Percentiles rank a stretch among this genome's conserved stretches.
Evolutionary conservation across 2,329 filamentous ascomycete genomes (phyloP).

Genomic region (Arthrobotrys megalospora): DNA sequence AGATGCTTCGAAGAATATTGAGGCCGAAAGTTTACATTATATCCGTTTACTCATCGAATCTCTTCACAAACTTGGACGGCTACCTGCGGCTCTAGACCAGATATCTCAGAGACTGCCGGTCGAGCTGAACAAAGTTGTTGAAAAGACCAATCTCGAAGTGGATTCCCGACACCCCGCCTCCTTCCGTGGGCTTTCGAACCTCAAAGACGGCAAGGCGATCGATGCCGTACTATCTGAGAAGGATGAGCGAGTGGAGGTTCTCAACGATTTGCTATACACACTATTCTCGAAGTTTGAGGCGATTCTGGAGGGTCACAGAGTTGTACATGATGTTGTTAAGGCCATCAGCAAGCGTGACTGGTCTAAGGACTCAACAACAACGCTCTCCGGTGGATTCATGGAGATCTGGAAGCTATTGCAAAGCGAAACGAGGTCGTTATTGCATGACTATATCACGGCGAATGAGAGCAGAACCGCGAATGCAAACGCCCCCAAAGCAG

Average conservation of each 20-base stretch:
- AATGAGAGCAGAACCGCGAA: conserved; percentile 71
- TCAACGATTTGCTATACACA: conserved; percentile 92
- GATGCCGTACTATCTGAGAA: conserved; percentile 80
- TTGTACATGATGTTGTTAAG: conserved; percentile 91
- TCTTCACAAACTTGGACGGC: conserved; percentile 86
- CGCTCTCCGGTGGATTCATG: conserved; percentile 87
- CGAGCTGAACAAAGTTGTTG: conserved; percentile 92
- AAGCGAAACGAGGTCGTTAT: conserved; percentile 92
- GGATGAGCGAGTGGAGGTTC: conserved; percentile 83
- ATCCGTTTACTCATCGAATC: conserved; percentile 89
- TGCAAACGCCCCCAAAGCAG: conserved; percentile 62
- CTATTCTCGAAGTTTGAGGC: conserved; percentile 97
- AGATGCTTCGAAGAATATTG: conserved; percentile 89
- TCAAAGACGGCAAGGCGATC: conserved; percentile 70
- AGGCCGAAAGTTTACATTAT: conserved; percentile 95
- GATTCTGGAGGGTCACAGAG: conserved; percentile 93
- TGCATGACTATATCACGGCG: conserved; percentile 96
- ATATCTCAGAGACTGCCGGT: conserved; percentile 94
- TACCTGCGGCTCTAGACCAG: conserved; percentile 88
- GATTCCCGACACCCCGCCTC: conserved; percentile 92
- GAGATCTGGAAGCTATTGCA: conserved; percentile 98
- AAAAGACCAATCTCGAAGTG: conserved; percentile 93
- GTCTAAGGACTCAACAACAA: conserved; percentile 72
- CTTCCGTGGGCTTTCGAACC: conserved; percentile 64
- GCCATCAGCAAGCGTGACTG: conserved; percentile 88